Conservation (phyloP, 371 early-diverging fungal genomes). For the Neoconidiobolus thromboides region DNA sequence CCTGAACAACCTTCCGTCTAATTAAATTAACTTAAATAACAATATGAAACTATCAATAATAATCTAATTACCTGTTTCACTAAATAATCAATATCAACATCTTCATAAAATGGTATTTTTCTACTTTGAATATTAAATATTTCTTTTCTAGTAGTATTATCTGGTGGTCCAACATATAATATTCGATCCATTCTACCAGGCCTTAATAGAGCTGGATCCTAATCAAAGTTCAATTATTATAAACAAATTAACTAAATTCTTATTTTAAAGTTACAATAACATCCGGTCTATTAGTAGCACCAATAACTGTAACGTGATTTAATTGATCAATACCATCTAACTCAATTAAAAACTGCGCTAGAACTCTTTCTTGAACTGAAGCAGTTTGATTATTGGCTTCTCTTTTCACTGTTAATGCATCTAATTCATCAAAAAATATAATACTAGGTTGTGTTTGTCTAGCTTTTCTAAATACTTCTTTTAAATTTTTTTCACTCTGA, state of each 20-base stretch:
- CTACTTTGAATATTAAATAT: conserved; percentile 59
- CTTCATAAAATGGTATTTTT: conserved; percentile 37
- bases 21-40: neutral
- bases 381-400: conserved; percentile 41
- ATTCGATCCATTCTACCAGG: conserved; percentile 95
- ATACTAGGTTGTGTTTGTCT: conserved; percentile 88
- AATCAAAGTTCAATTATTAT: conserved; percentile 1
- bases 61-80: conserved; percentile 24
- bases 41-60: neutral
- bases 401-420: conserved; percentile 81
- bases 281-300: conserved; percentile 99
- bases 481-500: conserved; percentile 92
- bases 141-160: conserved; percentile 46
- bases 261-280: conserved; percentile 40
- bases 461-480: conserved; percentile 87
- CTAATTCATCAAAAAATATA: conserved; percentile 97
- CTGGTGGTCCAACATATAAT: conserved; percentile 84
- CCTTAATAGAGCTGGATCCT: conserved; percentile 82
- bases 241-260: neutral
- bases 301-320: conserved; percentile 88
- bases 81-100: conserved; percentile 37
- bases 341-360: conserved; percentile 84
- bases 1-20: conserved; percentile 84
- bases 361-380: conserved; percentile 81
- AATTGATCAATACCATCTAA: conserved; percentile 91